Evolutionary conservation across 192 early-diverging fungal species (phyloP).

Genomic region (Kickxella alabastrina): DNA sequence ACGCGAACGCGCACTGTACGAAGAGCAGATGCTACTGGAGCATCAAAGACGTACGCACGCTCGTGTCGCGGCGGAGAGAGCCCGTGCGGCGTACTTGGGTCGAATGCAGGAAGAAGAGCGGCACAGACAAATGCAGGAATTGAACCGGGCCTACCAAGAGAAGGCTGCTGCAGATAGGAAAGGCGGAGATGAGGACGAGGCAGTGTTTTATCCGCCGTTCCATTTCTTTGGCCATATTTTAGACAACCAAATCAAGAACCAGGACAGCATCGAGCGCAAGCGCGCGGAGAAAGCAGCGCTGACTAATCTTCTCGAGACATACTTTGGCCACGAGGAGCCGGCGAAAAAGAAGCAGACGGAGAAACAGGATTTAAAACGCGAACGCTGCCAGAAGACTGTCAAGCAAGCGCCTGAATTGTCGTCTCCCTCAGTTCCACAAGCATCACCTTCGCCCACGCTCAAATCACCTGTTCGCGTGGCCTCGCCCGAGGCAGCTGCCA

Average conservation of each 20-base stretch:
- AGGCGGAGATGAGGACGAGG: neutral
- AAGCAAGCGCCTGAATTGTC: neutral
- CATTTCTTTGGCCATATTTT: slow-evolving; percentile 43
- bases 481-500: neutral
- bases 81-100: slow-evolving; percentile 14
- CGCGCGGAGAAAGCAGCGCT: slow-evolving; percentile 28
- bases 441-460: neutral
- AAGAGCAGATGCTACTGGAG: slow-evolving; percentile 26
- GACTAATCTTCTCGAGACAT: slow-evolving; percentile 19
- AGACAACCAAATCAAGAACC: slow-evolving; percentile 23
- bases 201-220: slow-evolving; percentile 33
- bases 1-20: slow-evolving; percentile 20
- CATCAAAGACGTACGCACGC: slow-evolving; percentile 19
- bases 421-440: neutral
- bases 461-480: neutral
- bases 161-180: neutral
- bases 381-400: too few relatives aligned
- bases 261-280: slow-evolving; percentile 36
- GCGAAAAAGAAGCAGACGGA: too few relatives aligned
- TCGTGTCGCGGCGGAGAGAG: slow-evolving; percentile 13
- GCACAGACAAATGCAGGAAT: slow-evolving; percentile 5
- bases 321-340: slow-evolving; percentile 19
- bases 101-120: slow-evolving; percentile 19
- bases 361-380: too few relatives aligned
- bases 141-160: neutral